Evolutionary conservation across 2,329 filamentous ascomycete genomes (phyloP).

Genomic region (Colletotrichum sojae): DNA sequence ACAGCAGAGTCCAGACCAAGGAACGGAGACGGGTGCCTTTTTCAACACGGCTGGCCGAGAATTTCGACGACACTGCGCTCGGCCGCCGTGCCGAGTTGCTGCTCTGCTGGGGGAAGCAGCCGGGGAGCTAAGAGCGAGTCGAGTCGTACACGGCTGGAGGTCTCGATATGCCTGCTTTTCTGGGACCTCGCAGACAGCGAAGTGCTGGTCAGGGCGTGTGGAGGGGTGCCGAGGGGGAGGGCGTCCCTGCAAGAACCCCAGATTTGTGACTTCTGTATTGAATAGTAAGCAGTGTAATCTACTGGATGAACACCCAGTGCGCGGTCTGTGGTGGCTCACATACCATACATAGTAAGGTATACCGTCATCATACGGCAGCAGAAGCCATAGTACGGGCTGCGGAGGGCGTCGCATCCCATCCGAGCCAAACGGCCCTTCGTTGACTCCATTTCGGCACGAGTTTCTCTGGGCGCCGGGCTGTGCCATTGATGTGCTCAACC

Average conservation of each 20-base stretch:
- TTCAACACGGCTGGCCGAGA: neutral
- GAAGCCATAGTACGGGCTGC: neutral
- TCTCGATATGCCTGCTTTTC: too few species aligned
- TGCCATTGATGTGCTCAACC: neutral
- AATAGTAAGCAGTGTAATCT: neutral
- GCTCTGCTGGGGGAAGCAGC: too few species aligned
- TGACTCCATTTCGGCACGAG: conserved; percentile 43
- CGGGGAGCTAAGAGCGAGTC: too few species aligned
- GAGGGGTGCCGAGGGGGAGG: neutral
- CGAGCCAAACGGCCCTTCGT: neutral
- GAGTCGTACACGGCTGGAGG: too few species aligned
- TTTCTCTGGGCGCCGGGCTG: conserved; percentile 60
- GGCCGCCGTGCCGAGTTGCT: neutral
- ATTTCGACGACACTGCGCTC: neutral
- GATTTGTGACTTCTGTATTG: conserved; percentile 18
- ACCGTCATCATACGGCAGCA: too few species aligned
- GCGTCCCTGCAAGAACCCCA: conserved; percentile 26
- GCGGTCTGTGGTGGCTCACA: too few species aligned
- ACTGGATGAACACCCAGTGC: neutral
- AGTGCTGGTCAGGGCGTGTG: conserved; percentile 7
- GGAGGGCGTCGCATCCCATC: neutral
- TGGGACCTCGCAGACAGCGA: neutral
- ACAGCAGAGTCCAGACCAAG: neutral
- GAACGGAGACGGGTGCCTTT: conserved; percentile 17
- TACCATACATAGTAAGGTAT: too few species aligned